Evolutionary conservation across 345 rosid genomes (phyloP), one percentile per base, ranked within the genome.

Genomic region (Anacardium occidentale): DNA sequence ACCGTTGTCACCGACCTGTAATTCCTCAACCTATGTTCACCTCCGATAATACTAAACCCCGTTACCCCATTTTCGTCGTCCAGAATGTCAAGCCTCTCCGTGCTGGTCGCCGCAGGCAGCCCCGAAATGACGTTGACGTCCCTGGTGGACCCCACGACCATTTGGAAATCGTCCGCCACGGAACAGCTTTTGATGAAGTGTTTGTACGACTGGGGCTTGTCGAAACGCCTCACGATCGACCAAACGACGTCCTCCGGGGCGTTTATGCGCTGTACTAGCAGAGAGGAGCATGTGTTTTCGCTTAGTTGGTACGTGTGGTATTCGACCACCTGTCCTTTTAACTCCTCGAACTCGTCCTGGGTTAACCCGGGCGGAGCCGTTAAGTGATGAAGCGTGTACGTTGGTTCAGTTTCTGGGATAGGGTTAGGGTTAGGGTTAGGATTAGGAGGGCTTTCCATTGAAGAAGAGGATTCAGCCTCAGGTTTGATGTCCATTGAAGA

Each of bases 101-200:
- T 87, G 69, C 93, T 87, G 47, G 97, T 92, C 18, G 83, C 77
- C 34, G 96, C 97, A 45, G 97, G 96, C n/a, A 90, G 74, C 1
- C 96, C 97, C 32, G 96, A 90, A 56, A 90, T 87, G 42, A 92
- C 91, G 81, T 76, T 85, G 50, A 92, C 97, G 75, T 86, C 91
- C 71, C 97, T 85, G 70, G 86, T 87, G 83, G 86, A 77, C 29
- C 97, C 97, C 17, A 84, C 89, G 40, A 81, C 68, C 81, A 89
- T 78, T 68, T 70, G 58, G 81, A 87, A 87, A 0, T 76, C 80
- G 5, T 82, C 80, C 2, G 75, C 48, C 48, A 92, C 85, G 9
- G 74, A 64, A 80, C 97, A 92, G 74, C 80, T 76, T 77, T 75
- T 92, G 89, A 92, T 87, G 87, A 90, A 92, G 91, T 90, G 96